Percentiles rank a stretch among this genome's conserved stretches.
phyloP scores from a whole-genome alignment of 352 stramenopile species.

The Pythium sp. region DNA sequence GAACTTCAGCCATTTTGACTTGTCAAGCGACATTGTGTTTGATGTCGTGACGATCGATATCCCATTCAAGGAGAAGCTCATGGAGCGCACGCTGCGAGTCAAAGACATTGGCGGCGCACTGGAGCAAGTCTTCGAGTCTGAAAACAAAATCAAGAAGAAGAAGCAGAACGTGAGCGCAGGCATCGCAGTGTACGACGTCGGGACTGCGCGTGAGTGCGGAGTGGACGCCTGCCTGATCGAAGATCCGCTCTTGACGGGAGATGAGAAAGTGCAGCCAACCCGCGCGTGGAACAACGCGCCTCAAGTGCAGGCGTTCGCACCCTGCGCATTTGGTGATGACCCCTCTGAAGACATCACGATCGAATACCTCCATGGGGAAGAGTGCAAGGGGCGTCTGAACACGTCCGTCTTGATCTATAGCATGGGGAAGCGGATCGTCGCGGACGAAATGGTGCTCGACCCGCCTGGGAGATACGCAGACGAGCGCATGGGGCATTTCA shows the following conservation, averaged over 20 bases:
- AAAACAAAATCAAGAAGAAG: constrained; percentile 1
- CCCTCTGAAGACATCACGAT: constrained; percentile 29
- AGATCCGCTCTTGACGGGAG: constrained; percentile 14
- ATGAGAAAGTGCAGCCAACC: constrained; percentile 3
- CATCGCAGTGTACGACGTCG: constrained; percentile 17
- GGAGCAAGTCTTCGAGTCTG: constrained; percentile 7
- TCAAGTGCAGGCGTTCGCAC: constrained; percentile 39
- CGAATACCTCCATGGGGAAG: constrained; percentile 26
- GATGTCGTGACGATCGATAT: constrained; percentile 44
- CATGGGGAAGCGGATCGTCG: constrained; percentile 37
- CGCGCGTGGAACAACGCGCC: constrained; percentile 13
- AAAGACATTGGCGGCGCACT: constrained; percentile 5
- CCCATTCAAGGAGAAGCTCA: constrained; percentile 24
- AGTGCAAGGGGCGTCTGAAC: constrained; percentile 24
- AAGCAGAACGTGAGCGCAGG: background rate
- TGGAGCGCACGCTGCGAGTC: constrained; percentile 16
- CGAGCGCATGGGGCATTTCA: constrained; percentile 23
- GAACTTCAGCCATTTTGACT: constrained; percentile 25
- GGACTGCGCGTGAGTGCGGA: constrained; percentile 20
- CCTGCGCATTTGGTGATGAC: constrained; percentile 28
- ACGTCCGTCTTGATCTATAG: constrained; percentile 50
- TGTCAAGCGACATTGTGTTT: constrained; percentile 33
- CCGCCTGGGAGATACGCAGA: background rate
- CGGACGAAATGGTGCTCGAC: constrained; percentile 28
- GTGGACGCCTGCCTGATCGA: constrained; percentile 31